Conservation (phyloP, 768 basidiomycete species). For the Lentinula edodes region DNA sequence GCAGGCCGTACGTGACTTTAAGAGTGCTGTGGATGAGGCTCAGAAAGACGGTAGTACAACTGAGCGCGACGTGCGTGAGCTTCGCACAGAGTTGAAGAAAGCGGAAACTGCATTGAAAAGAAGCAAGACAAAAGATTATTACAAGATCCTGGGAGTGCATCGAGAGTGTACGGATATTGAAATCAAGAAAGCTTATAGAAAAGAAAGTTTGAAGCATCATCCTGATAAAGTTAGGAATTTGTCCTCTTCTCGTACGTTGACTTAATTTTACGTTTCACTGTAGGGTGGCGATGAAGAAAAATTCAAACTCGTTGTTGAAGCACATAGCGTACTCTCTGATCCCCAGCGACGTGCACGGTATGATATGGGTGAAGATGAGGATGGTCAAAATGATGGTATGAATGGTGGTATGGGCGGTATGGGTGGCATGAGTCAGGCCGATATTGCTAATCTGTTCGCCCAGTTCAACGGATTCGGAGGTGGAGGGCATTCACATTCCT, state of each 20-base stretch:
- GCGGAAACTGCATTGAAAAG: slow-evolving; percentile 79
- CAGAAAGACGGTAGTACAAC: slow-evolving; percentile 48
- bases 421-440: slow-evolving; percentile 28
- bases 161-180: slow-evolving; percentile 63
- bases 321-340: slow-evolving; percentile 78
- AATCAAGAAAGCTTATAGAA: slow-evolving; percentile 89
- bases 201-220: slow-evolving; percentile 81
- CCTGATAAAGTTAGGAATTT: slow-evolving; percentile 62
- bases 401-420: slow-evolving; percentile 44
- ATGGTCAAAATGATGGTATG: slow-evolving; percentile 1
- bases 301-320: slow-evolving; percentile 87
- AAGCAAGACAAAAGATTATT: slow-evolving; percentile 89
- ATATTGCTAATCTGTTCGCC: slow-evolving; percentile 6
- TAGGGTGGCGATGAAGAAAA: slow-evolving; percentile 94
- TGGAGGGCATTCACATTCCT: not conserved
- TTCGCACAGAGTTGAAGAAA: slow-evolving; percentile 67
- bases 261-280: not conserved
- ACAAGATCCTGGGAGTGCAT: slow-evolving; percentile 66
- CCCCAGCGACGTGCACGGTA: slow-evolving; percentile 67
- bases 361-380: slow-evolving; percentile 79
- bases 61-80: slow-evolving; percentile 55
- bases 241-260: not conserved
- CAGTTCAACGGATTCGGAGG: slow-evolving; percentile 2
- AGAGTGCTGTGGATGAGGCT: slow-evolving; percentile 71
- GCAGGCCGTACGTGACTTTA: slow-evolving; percentile 68